These are phyloP conservation scores for Protoeuglena noctilucae DNA, from an alignment of 139 green algal species.

Conservation along the genomic window DNA sequence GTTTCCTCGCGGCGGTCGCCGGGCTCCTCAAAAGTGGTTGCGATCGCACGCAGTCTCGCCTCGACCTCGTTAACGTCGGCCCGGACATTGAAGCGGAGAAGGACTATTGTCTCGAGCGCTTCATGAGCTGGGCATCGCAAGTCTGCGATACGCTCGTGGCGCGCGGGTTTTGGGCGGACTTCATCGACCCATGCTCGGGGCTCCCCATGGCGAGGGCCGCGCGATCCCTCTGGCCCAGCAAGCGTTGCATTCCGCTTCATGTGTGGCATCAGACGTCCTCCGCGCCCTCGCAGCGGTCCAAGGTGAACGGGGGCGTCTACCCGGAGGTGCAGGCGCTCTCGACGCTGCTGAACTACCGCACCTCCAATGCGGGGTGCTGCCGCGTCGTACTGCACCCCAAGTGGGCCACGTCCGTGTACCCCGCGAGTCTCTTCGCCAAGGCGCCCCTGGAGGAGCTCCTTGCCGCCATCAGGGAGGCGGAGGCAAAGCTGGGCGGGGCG, in stretches of 20 bases:
- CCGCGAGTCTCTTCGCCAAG: constrained; percentile 72
- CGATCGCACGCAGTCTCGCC: constrained; percentile 24
- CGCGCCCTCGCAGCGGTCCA: too few species aligned
- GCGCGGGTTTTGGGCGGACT: constrained; percentile 79
- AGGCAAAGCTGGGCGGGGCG: background rate
- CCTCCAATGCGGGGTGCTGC: constrained; percentile 57
- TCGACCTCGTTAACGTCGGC: constrained; percentile 69
- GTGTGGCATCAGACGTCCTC: too few species aligned
- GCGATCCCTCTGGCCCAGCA: too few species aligned
- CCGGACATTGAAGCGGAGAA: constrained; percentile 70
- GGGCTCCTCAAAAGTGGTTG: too few species aligned
- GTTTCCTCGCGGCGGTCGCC: too few species aligned
- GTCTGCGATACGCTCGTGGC: constrained; percentile 42
- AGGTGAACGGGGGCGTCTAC: constrained; percentile 46
- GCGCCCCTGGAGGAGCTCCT: constrained; percentile 37
- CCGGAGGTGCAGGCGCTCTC: constrained; percentile 67
- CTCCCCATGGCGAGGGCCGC: constrained; percentile 53
- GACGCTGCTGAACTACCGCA: constrained; percentile 43
- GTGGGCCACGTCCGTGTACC: constrained; percentile 83
- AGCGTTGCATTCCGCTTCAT: too few species aligned
- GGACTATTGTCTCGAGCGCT: constrained; percentile 66
- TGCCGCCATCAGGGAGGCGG: constrained; percentile 14
- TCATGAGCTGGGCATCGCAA: constrained; percentile 63
- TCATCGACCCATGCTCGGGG: constrained; percentile 91
- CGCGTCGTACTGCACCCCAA: constrained; percentile 76